Evolutionary conservation across 176 grass and related monocot genomes (phyloP).

Genomic region (Guadua angustifolia): DNA sequence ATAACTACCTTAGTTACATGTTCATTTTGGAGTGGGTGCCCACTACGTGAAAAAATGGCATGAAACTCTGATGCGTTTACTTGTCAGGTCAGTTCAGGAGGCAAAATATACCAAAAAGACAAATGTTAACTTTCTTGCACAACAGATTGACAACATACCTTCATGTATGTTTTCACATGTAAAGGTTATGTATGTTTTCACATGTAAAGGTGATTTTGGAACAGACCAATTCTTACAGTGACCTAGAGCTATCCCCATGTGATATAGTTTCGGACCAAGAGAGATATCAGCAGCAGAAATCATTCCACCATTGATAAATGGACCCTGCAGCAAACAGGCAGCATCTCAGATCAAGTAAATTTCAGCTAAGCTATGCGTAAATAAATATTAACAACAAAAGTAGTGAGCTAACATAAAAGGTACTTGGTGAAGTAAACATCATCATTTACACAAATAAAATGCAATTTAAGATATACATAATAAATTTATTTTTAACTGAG

Average conservation of each 20-base stretch:
- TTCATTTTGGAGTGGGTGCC: conserved; percentile 2
- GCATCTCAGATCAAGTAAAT: conserved; percentile 13
- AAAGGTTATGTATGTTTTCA: conserved; percentile 72
- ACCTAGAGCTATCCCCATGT: conserved; percentile 87
- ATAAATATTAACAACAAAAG: conserved; percentile 37
- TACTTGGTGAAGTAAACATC: background rate
- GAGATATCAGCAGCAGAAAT: conserved; percentile 84
- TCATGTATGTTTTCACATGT: conserved; percentile 82
- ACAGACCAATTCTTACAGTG: conserved; percentile 96
- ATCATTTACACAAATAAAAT: conserved; percentile 27
- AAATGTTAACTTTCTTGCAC: conserved; percentile 8
- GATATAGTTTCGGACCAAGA: conserved; percentile 84
- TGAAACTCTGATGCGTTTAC: background rate
- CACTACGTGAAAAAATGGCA: conserved; percentile 10
- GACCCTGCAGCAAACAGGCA: conserved; percentile 60
- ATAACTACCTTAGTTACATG: conserved; percentile 21
- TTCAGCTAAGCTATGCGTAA: conserved; percentile 4
- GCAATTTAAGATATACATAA: conserved; percentile 5
- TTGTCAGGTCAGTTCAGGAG: conserved; percentile 3
- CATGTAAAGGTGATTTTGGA: conserved; percentile 74
- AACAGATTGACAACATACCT: conserved; percentile 48
- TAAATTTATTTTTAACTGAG: background rate
- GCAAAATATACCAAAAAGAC: conserved; percentile 6
- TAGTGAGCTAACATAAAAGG: background rate
- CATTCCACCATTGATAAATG: conserved; percentile 74